Percentiles rank a stretch among this genome's conserved stretches.
phyloP scores from a whole-genome alignment of 495 filamentous ascomycete genomes.

The Amorphotheca resinae region DNA sequence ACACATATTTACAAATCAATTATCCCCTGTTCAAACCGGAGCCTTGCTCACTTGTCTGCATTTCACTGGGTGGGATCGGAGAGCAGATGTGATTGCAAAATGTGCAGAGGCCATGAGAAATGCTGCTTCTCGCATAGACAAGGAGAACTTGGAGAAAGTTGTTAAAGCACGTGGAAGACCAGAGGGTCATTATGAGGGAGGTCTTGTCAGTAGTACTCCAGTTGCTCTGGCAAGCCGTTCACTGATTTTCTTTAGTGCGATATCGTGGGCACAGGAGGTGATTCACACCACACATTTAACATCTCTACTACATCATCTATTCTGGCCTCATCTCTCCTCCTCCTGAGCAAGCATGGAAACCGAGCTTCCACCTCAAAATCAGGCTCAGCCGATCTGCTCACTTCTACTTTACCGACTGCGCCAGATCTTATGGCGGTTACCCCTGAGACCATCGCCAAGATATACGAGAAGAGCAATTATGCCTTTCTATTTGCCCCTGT shows the following conservation, averaged over 20 bases:
- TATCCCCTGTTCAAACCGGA: conserved; percentile 72
- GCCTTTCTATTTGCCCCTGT: conserved; percentile 92
- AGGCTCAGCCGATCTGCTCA: conserved; percentile 86
- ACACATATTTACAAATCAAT: conserved; percentile 72
- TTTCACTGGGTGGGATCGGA: conserved; percentile 67
- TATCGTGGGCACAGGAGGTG: conserved; percentile 95
- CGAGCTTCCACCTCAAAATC: conserved; percentile 90
- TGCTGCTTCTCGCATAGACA: conserved; percentile 55
- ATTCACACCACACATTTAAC: conserved; percentile 95
- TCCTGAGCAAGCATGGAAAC: conserved; percentile 92
- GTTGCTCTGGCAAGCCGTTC: conserved; percentile 6
- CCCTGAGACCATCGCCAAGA: conserved; percentile 47
- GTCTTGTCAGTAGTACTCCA: conserved; percentile 38
- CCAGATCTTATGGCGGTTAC: conserved; percentile 64
- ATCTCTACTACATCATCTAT: conserved; percentile 92
- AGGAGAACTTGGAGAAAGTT: conserved; percentile 40
- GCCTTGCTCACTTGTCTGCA: conserved; percentile 79
- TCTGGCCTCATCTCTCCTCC: conserved; percentile 67
- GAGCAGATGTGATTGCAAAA: conserved; percentile 67
- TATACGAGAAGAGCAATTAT: conserved; percentile 76
- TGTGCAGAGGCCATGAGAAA: conserved; percentile 58
- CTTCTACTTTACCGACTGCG: conserved; percentile 49
- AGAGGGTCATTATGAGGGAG: conserved; percentile 60
- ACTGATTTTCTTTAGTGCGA: conserved; percentile 46
- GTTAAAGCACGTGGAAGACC: conserved; percentile 41